phyloP scores from a whole-genome alignment of 306 rosid genomes.

The Benincasa hispida region DNA sequence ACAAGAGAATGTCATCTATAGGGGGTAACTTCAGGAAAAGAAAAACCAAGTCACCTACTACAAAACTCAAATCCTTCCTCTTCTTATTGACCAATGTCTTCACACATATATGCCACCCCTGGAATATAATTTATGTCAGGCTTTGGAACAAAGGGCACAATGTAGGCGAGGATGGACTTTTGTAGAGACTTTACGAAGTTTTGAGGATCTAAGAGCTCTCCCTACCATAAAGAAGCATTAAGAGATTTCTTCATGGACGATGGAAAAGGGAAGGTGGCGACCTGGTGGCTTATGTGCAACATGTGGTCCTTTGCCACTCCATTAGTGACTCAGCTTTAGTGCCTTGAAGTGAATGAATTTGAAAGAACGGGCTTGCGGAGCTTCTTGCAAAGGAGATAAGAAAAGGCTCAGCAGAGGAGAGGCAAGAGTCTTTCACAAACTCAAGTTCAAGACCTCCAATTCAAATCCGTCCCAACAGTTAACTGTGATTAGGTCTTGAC shows the following conservation, averaged over 20 bases:
- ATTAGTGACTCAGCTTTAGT: too few species aligned
- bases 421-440: too few species aligned
- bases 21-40: background rate
- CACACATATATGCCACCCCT: background rate
- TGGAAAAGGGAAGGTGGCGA: background rate
- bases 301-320: too few species aligned
- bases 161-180: background rate
- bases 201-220: background rate
- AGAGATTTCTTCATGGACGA: background rate
- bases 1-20: background rate
- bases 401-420: too few species aligned
- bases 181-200: background rate
- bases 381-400: too few species aligned
- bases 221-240: background rate
- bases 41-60: background rate
- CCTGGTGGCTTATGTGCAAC: too few species aligned
- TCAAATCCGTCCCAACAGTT: background rate
- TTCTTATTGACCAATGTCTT: background rate
- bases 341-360: too few species aligned
- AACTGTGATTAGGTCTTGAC: background rate
- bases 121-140: background rate
- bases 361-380: too few species aligned
- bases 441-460: too few species aligned
- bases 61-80: slow-evolving; percentile 8
- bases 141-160: background rate